Evolutionary conservation across 164 flowering plant genomes (phyloP).

Genomic region (Aristolochia contorta): DNA sequence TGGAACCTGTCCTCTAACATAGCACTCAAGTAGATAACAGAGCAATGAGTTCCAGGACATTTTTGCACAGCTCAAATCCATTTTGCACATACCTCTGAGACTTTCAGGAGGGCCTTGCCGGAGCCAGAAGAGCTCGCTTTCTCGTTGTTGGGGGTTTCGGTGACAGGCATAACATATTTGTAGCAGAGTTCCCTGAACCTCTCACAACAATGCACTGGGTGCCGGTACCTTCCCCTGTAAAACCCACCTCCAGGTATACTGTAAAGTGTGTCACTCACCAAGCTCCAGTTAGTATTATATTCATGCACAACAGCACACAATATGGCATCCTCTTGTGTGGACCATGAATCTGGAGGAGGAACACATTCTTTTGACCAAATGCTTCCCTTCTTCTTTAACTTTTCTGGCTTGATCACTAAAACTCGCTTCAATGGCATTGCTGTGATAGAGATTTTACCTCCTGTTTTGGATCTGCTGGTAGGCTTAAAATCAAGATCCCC

Average conservation of each 20-base stretch:
- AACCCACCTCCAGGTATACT: conserved; percentile 85
- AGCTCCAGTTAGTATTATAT: conserved; percentile 82
- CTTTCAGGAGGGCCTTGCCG: conserved; percentile 81
- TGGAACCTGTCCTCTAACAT: no score
- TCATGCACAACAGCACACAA: conserved; percentile 92
- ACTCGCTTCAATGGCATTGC: conserved; percentile 73
- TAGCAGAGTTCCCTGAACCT: conserved; percentile 83
- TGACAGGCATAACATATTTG: conserved; percentile 42
- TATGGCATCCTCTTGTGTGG: conserved; percentile 81
- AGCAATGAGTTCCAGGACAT: neutral
- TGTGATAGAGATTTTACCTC: conserved; percentile 72
- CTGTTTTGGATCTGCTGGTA: conserved; percentile 45
- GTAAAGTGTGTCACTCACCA: conserved; percentile 75
- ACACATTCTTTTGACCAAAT: conserved; percentile 72
- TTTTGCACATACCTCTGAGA: conserved; percentile 62
- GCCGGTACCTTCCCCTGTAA: conserved; percentile 84
- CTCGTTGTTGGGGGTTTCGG: conserved; percentile 55
- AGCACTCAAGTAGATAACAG: neutral
- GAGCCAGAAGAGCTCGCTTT: conserved; percentile 42
- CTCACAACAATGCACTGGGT: conserved; percentile 90
- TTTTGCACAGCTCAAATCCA: neutral
- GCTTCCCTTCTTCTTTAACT: conserved; percentile 63
- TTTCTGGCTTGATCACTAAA: conserved; percentile 76
- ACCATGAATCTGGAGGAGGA: conserved; percentile 79
- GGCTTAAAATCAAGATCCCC: conserved; percentile 48